Percentiles rank a stretch among this genome's conserved stretches.
Evolutionary conservation across 176 grass and related monocot genomes (phyloP).

Genomic region (Avena sativa): DNA sequence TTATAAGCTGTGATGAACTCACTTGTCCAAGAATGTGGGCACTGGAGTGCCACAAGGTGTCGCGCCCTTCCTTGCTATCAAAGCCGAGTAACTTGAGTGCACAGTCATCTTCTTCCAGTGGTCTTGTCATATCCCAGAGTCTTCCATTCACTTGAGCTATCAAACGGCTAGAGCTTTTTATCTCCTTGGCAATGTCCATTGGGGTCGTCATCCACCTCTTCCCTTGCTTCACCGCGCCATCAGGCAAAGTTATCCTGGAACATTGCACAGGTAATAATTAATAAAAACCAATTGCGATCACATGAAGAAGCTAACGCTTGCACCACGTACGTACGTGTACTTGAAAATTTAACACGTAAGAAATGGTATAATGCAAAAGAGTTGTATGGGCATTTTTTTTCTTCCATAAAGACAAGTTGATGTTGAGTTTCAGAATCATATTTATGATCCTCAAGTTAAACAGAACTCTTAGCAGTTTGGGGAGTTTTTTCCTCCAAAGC

Average conservation of each 20-base stretch:
- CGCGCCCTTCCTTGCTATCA: slow-evolving; percentile 83
- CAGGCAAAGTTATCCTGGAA: slow-evolving; percentile 71
- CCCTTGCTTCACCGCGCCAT: slow-evolving; percentile 75
- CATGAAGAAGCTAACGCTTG: not conserved
- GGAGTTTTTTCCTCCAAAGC: too few relatives aligned
- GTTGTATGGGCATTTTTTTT: too few relatives aligned
- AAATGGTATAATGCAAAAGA: too few relatives aligned
- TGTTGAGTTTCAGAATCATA: not conserved
- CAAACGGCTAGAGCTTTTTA: slow-evolving; percentile 72
- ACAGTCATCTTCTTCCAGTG: slow-evolving; percentile 73
- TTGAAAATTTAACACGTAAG: not conserved
- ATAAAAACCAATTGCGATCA: not conserved
- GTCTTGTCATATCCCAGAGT: slow-evolving; percentile 93
- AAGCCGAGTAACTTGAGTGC: slow-evolving; percentile 86
- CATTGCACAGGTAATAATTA: not conserved
- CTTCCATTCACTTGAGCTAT: slow-evolving; percentile 89
- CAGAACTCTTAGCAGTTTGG: too few relatives aligned
- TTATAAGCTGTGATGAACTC: not conserved
- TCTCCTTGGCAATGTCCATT: slow-evolving; percentile 89
- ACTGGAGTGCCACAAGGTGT: slow-evolving; percentile 98
- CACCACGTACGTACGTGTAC: not conserved
- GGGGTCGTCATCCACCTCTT: slow-evolving; percentile 85
- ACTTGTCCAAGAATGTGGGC: slow-evolving; percentile 98
- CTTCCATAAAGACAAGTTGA: not conserved
- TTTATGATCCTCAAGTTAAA: too few relatives aligned